Evolutionary conservation across 352 stramenopile genomes (phyloP).

Genomic region (Pythium plurisporium): DNA sequence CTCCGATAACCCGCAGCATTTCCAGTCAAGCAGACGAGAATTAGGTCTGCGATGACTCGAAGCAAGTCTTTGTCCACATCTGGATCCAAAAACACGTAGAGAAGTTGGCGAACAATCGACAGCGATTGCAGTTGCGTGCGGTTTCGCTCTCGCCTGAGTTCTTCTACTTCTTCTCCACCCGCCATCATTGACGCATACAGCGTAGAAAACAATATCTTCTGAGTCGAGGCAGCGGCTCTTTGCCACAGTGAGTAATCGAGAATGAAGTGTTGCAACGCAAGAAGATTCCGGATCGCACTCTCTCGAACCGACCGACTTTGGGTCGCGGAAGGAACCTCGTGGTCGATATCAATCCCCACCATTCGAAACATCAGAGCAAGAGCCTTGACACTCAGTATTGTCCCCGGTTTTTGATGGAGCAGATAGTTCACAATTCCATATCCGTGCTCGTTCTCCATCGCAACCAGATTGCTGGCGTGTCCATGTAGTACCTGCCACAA

Average conservation of each 20-base stretch:
- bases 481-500: slow-evolving; percentile 31
- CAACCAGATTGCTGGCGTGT: slow-evolving; percentile 38
- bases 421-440: slow-evolving; percentile 71
- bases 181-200: slow-evolving; percentile 58
- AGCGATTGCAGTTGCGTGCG: slow-evolving; percentile 56
- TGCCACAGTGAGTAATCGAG: slow-evolving; percentile 72
- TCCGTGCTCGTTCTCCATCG: slow-evolving; percentile 68
- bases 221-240: slow-evolving; percentile 30
- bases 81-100: slow-evolving; percentile 69
- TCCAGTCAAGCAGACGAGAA: slow-evolving; percentile 63
- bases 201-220: slow-evolving; percentile 54
- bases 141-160: slow-evolving; percentile 42
- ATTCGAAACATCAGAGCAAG: slow-evolving; percentile 50
- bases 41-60: slow-evolving; percentile 56
- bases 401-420: slow-evolving; percentile 46
- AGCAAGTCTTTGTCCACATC: slow-evolving; percentile 43
- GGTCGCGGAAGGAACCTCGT: background rate
- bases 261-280: slow-evolving; percentile 67
- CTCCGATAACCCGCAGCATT: slow-evolving; percentile 26
- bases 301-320: slow-evolving; percentile 12
- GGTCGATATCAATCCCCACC: slow-evolving; percentile 42
- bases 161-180: slow-evolving; percentile 31
- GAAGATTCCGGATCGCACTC: slow-evolving; percentile 51
- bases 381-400: slow-evolving; percentile 30
- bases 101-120: slow-evolving; percentile 54